These are phyloP conservation scores for Xylariaceae sp. DNA, from an alignment of 2,329 filamentous ascomycete species.

Conservation along the genomic window DNA sequence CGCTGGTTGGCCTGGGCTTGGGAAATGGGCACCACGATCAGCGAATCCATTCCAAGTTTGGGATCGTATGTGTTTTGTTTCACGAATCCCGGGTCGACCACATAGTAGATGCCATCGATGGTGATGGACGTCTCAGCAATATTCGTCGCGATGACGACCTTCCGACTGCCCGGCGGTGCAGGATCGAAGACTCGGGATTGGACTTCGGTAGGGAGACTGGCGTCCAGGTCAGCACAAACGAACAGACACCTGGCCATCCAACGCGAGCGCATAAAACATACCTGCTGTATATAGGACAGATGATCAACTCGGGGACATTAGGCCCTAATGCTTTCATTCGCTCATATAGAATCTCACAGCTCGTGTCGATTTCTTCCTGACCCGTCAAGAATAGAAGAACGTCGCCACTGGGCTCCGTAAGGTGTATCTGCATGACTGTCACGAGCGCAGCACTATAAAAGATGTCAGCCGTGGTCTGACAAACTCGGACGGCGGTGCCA, in stretches of 20 bases:
- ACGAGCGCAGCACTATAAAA: conserved; percentile 64
- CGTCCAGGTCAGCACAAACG: conserved; percentile 3
- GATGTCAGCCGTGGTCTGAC: conserved; percentile 10
- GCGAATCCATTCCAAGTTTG: conserved; percentile 94
- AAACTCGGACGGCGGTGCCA: no score
- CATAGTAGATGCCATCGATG: conserved; percentile 96
- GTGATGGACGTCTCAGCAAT: conserved; percentile 98
- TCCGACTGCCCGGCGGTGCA: conserved; percentile 75
- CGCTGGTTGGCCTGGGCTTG: conserved; percentile 95
- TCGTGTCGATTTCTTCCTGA: conserved; percentile 95
- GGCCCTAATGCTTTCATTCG: conserved; percentile 94
- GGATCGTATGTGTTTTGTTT: conserved; percentile 97
- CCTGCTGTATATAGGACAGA: conserved; percentile 86
- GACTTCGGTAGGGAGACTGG: conserved; percentile 81
- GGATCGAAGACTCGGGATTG: conserved; percentile 94
- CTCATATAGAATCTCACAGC: conserved; percentile 86
- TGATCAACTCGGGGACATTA: conserved; percentile 83
- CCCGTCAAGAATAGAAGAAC: conserved; percentile 96
- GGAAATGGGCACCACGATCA: conserved; percentile 92
- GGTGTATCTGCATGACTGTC: conserved; percentile 96
- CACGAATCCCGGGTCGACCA: conserved; percentile 93
- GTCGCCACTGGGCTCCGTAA: conserved; percentile 86
- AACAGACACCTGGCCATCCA: background rate
- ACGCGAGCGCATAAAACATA: conserved; percentile 2
- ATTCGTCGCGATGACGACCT: conserved; percentile 96